Conservation (phyloP, 1,284 basidiomycete genomes). For the Gomphus bonarii region DNA sequence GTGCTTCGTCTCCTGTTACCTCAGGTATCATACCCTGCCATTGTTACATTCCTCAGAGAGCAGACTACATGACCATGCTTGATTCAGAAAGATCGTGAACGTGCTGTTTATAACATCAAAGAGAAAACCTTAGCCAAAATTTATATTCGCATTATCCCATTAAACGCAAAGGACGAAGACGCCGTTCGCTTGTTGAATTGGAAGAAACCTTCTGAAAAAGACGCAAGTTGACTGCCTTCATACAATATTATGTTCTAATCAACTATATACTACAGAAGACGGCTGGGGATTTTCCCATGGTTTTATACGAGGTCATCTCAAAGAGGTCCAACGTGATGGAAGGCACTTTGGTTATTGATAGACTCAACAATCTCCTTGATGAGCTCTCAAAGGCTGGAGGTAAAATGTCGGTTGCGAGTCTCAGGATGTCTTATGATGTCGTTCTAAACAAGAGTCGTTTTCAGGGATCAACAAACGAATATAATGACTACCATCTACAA, state of each 20-base stretch:
- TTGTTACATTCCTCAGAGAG: background rate
- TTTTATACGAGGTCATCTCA: conserved; percentile 76
- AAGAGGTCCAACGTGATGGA: conserved; percentile 78
- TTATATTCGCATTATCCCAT: conserved; percentile 80
- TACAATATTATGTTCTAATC: conserved; percentile 2
- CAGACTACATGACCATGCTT: background rate
- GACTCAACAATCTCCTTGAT: conserved; percentile 73
- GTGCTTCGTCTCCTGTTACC: conserved; percentile 67
- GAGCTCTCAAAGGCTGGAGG: conserved; percentile 58
- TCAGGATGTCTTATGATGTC: no score
- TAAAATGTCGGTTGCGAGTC: conserved; percentile 54
- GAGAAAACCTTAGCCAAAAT: conserved; percentile 85
- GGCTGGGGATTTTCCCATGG: conserved; percentile 79
- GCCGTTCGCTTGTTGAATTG: conserved; percentile 77
- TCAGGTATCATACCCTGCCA: conserved; percentile 34
- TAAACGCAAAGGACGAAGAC: conserved; percentile 68
- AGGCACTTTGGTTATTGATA: conserved; percentile 65
- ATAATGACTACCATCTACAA: conserved; percentile 72
- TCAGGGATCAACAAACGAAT: conserved; percentile 65
- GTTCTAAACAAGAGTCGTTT: conserved; percentile 6
- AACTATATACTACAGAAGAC: conserved; percentile 31
- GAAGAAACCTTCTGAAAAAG: conserved; percentile 72
- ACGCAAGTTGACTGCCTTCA: conserved; percentile 33
- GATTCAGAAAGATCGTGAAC: conserved; percentile 65
- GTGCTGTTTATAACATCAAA: conserved; percentile 84